Conservation (phyloP, 805 yeast genomes). For the Cyberlindnera americana region DNA sequence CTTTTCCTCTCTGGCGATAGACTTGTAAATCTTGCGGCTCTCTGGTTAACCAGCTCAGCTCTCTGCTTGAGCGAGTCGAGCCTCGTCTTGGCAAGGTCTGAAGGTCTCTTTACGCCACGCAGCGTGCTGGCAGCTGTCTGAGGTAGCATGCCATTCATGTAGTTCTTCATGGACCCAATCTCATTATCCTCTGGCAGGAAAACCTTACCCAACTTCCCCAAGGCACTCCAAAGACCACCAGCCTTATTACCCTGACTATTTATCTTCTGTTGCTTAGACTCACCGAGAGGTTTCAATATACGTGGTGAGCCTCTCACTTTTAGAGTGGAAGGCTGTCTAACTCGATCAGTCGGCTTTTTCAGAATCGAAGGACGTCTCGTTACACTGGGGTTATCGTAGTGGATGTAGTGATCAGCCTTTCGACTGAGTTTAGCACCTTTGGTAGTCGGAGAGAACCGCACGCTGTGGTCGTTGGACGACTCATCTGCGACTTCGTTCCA, state of each 20-base stretch:
- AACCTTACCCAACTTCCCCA: constrained; percentile 22
- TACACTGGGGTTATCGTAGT: constrained; percentile 11
- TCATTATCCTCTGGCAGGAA: constrained; percentile 18
- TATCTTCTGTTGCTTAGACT: constrained; percentile 6
- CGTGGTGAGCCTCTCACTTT: constrained; percentile 19
- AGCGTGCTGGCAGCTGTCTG: not conserved
- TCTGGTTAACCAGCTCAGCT: constrained; percentile 16
- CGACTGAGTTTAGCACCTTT: constrained; percentile 3
- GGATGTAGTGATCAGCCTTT: constrained; percentile 15
- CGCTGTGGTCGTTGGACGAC: constrained; percentile 9
- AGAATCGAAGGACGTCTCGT: not conserved
- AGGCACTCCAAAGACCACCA: constrained; percentile 12
- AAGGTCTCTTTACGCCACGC: constrained; percentile 16
- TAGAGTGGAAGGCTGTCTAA: constrained; percentile 2
- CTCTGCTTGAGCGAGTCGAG: constrained; percentile 12
- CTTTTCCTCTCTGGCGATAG: constrained; percentile 15
- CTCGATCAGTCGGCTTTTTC: constrained; percentile 11
- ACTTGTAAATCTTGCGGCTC: constrained; percentile 19
- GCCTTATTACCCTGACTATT: constrained; percentile 13
- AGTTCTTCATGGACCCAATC: constrained; percentile 21
- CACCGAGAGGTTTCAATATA: constrained; percentile 18
- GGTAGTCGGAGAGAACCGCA: constrained; percentile 16
- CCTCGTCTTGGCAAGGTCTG: constrained; percentile 4
- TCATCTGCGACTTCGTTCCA: constrained; percentile 26
- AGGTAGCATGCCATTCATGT: constrained; percentile 23